A percentile compares a stretch with the other conserved stretches of the same genome.
Conservation (phyloP, 1,139 yeast genomes). For the Geotrichum reessii region DNA sequence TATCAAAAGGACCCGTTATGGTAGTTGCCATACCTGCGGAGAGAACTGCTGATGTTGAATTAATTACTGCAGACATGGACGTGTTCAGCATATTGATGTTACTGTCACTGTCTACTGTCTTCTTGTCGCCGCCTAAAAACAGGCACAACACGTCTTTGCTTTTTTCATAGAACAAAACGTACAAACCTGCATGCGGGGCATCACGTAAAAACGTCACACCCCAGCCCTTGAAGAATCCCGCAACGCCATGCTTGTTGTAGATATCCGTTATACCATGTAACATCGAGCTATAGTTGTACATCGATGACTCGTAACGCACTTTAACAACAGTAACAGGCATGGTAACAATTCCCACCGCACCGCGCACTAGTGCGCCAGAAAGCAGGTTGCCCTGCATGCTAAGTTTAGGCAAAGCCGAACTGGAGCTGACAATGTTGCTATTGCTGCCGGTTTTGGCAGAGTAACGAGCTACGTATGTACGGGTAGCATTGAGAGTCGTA, state of each 20-base stretch:
- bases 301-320: constrained; percentile 71
- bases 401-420: constrained; percentile 57
- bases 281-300: constrained; percentile 65
- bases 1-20: constrained; percentile 91
- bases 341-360: constrained; percentile 77
- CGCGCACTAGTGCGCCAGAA: constrained; percentile 76
- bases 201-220: constrained; percentile 85
- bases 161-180: constrained; percentile 76
- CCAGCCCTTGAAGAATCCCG: constrained; percentile 80
- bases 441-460: not conserved
- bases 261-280: constrained; percentile 58
- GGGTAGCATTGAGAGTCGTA: constrained; percentile 58
- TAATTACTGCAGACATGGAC: constrained; percentile 51
- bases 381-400: constrained; percentile 63
- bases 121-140: constrained; percentile 15
- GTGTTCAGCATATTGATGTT: constrained; percentile 23
- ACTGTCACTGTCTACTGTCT: not conserved
- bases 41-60: constrained; percentile 61
- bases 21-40: constrained; percentile 82
- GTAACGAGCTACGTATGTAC: constrained; percentile 46
- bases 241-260: constrained; percentile 45
- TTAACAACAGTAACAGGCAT: constrained; percentile 97
- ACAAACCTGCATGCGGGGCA: constrained; percentile 94
- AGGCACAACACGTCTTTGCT: constrained; percentile 46
- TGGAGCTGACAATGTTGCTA: not conserved